Evolutionary conservation across 2,329 filamentous ascomycete species (phyloP), one percentile per base, ranked within the genome.

Genomic region (Ascochyta rabiei): DNA sequence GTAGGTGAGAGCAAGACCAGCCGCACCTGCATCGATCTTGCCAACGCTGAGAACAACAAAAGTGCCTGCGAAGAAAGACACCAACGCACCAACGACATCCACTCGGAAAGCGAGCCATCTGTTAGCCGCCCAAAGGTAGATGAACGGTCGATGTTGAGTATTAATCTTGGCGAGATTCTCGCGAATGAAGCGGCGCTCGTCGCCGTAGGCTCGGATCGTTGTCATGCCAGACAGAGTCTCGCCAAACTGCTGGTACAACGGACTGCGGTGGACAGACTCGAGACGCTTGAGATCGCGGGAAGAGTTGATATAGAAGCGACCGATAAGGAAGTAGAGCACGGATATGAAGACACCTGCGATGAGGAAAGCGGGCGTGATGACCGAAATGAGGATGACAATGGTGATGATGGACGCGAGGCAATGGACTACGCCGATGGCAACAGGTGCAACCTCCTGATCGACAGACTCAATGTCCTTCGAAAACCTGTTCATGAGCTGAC

Each of bases 401-500:
- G 96, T 93, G 33, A 95, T 71, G 39, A 98, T 85, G 2, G 85
- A 85, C 15, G 84, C 84, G 45, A 88, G 70, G 68, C 86, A 87
- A 70, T 89, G 85, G 16, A 89, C 79, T 61, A 88, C 84, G 44
- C 86, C 86, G 63, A 98, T 93, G 19, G 95, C 93, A 35, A 96
- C 87, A 2, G 93, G 91, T 0, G 95, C 93, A 53, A 99, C 90
- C 74, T 99, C 95, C 73, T 99, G 95, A 64, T 99, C 95, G 18
- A 99, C 84, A 10, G 92, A 87, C 74, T 99, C 93, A 13, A 99
- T 85, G 73, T 99, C 95, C 76, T 98, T 98, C 73, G 93, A 98
- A 78, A 99, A 99, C 18, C 95, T 87, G 76, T 99, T 99, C 88
- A 98, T 98, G 68, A 99, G 83, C 76, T 97, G 93, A 12, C 95